Evolutionary conservation across 2,329 filamentous ascomycete species (phyloP).

Genomic region (Polychaeton citri): DNA sequence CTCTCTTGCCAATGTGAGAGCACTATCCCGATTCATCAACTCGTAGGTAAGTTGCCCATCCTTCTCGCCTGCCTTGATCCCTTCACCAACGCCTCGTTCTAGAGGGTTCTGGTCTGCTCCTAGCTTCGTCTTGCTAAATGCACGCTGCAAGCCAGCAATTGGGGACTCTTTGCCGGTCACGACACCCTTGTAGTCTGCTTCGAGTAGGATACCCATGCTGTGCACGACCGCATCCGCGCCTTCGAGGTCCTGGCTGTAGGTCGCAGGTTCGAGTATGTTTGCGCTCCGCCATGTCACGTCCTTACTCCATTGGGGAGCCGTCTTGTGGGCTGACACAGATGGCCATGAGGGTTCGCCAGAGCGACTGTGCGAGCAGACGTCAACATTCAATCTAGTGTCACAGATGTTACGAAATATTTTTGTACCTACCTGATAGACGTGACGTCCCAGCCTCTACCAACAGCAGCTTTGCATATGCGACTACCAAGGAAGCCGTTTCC

Average conservation of each 20-base stretch:
- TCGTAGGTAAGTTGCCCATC: conserved; percentile 84
- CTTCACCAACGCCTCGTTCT: conserved; percentile 43
- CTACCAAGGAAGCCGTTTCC: conserved; percentile 80
- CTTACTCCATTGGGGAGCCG: conserved; percentile 66
- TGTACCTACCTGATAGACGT: conserved; percentile 67
- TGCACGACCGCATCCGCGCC: conserved; percentile 79
- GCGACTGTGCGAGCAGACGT: conserved; percentile 43
- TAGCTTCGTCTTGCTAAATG: conserved; percentile 55
- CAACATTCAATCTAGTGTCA: background rate
- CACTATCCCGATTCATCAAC: conserved; percentile 87
- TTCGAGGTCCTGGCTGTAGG: conserved; percentile 64
- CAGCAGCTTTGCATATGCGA: conserved; percentile 82
- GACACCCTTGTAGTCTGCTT: conserved; percentile 95
- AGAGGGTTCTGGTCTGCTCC: conserved; percentile 54
- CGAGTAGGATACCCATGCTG: conserved; percentile 87
- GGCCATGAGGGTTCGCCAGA: conserved; percentile 84
- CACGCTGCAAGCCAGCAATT: conserved; percentile 62
- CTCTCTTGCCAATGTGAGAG: conserved; percentile 69
- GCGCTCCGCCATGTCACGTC: conserved; percentile 77
- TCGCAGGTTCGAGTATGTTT: conserved; percentile 70
- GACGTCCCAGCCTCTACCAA: conserved; percentile 77
- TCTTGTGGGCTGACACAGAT: conserved; percentile 55
- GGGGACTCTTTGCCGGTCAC: conserved; percentile 72
- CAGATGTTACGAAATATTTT: background rate
- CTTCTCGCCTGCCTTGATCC: conserved; percentile 51